phyloP scores from a whole-genome alignment of 805 yeast species.

The Starmerella apicola region DNA sequence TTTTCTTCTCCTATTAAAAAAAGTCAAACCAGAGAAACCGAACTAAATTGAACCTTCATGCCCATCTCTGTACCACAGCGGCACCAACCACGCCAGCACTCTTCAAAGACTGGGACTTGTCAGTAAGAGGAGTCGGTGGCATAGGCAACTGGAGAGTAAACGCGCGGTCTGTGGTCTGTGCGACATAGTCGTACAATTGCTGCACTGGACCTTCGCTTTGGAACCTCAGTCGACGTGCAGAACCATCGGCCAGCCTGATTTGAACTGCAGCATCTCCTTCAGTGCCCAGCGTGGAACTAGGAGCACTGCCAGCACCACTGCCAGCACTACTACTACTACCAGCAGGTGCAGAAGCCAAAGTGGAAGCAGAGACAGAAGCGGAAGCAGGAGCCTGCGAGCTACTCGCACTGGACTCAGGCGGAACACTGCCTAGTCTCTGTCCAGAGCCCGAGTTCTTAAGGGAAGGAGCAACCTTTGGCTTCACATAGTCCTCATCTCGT shows the following conservation, averaged over 20 bases:
- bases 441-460: conserved; percentile 68
- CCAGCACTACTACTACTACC: not conserved
- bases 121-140: conserved; percentile 64
- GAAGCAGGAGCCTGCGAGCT: conserved; percentile 13
- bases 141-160: conserved; percentile 67
- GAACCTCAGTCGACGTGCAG: conserved; percentile 44
- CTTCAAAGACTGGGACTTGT: conserved; percentile 43
- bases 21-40: no score
- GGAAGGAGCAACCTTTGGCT: conserved; percentile 49
- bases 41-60: no score
- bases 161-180: conserved; percentile 31
- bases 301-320: not conserved
- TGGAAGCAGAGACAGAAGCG: conserved; percentile 7
- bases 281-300: conserved; percentile 15
- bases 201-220: conserved; percentile 53
- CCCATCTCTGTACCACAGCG: conserved; percentile 53
- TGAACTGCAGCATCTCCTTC: conserved; percentile 65
- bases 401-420: conserved; percentile 33
- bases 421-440: conserved; percentile 77
- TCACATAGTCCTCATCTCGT: conserved; percentile 63
- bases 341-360: conserved; percentile 13
- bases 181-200: conserved; percentile 57
- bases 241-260: conserved; percentile 71
- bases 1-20: no score
- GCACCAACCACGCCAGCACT: conserved; percentile 71